Evolutionary conservation across 2,329 filamentous ascomycete species (phyloP), one percentile per base, ranked within the genome.

Genomic region (Plenodomus tracheiphilus): DNA sequence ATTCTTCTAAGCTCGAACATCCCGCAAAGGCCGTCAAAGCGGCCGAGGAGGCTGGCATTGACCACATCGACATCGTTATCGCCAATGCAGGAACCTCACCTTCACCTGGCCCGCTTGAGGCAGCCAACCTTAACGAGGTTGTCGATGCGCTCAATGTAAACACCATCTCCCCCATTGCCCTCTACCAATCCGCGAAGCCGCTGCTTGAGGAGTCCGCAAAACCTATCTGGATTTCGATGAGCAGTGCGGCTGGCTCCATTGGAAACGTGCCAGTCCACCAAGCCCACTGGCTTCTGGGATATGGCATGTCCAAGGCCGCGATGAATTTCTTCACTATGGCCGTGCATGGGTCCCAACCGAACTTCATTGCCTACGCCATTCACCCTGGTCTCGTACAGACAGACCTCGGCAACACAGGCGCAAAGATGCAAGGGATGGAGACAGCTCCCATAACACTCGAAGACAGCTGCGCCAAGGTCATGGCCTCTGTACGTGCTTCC

Each of bases 21-120:
- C 41, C 61, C 9, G 20, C 25, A 10, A 30, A 40, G 7, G 58
- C 61, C 7, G 43, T 64, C 20, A 13, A 41, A n/a, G 22, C 49
- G 15, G 19, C 47, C 15, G 6, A 46, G 5, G 22, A 38, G 16
- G 39, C 32, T 2, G 69, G 68, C 3, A 75, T 83, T 52, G 57
- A 63, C 4, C 62, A 71, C 19, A 60, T 83, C 2, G 79, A 83
- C 51, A 61, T 80, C 5, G 72, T 83, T 2, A 76, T 84, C 43
- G 77, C 79, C 38, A 83, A 83, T 57, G 79, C 80, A 0, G 80
- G 74, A 11, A 74, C 79, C 10, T 59, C 35, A 2, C 32, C 49
- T 43, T 37, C 43, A 0, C 21, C 34, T 30, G 16, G n/a, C 0
- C 32, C 41, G 1, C 39, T 51, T 49, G 18, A 2, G 15, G 40